Conservation (phyloP, 2,329 filamentous ascomycete species). For the Exophiala phaeomuriformis region DNA sequence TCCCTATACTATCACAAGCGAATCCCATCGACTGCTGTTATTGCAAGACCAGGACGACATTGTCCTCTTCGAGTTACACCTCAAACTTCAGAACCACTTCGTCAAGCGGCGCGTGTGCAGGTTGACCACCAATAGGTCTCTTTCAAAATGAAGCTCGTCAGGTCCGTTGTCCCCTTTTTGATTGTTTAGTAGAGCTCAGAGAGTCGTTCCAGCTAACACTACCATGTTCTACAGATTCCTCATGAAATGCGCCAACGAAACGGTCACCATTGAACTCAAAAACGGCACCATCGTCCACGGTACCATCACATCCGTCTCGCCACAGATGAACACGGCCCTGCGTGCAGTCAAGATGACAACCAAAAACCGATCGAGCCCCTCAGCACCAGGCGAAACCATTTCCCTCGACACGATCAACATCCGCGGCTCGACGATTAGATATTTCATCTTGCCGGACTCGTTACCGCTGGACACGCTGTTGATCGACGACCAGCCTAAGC, state of each 20-base stretch:
- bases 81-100: neutral
- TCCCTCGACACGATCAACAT: conserved; percentile 93
- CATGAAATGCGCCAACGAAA: conserved; percentile 99
- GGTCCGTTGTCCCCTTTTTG: conserved; percentile 52
- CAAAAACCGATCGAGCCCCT: conserved; percentile 54
- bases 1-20: too few species aligned
- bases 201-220: neutral
- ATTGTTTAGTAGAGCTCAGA: neutral
- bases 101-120: neutral
- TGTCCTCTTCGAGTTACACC: neutral
- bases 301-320: conserved; percentile 92
- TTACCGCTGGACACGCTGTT: conserved; percentile 90
- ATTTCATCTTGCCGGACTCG: conserved; percentile 92
- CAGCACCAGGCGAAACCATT: conserved; percentile 55
- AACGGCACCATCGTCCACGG: conserved; percentile 97
- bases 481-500: conserved; percentile 94
- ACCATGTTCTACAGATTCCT: conserved; percentile 63
- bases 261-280: conserved; percentile 95
- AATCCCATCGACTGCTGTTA: too few species aligned
- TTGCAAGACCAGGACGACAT: too few species aligned
- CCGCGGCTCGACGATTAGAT: conserved; percentile 89
- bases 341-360: conserved; percentile 95
- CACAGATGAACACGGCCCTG: conserved; percentile 96
- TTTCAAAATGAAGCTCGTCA: conserved; percentile 86
- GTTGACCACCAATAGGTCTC: conserved; percentile 2